Base-by-base conservation (phyloP, 2,329 filamentous ascomycete species). In the Fusarium sp. region DNA sequence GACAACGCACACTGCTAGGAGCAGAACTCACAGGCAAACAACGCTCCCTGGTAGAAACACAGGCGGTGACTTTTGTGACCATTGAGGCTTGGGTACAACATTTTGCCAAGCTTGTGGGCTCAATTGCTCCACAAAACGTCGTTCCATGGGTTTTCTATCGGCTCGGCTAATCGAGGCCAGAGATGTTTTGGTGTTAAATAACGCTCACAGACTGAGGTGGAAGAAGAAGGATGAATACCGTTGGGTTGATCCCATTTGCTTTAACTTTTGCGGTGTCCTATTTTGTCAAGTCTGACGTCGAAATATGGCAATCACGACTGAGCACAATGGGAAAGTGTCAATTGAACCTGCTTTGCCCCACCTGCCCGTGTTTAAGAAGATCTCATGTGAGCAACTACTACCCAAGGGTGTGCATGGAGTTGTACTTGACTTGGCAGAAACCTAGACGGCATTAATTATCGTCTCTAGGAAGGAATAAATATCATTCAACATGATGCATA, bases 61-160 rank as follows among this genome's bases (percentile, higher is more conserved):
- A 41, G 45, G 61, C 60, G 64, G 68, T 65, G 49, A 51, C 67
- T 23, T 49, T 37, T 60, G 54, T 28, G 46, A n/a, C 62, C 62
- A 59, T 53, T 65, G 46, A 61, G 51, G 39, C n/a, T 51, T 53
- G 44, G 41, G 39, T 39, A 50, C 37, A 43, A 19, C 42, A 45
- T 51, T 57, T 52, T 62, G 68, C 68, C 68, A 71, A 71, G 67
- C 39, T 34, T 58, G 51, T 55, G 67, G 68, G 63, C 60, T 50
- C 63, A 48, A 21, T 30, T n/a, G 67, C 42, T 64, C 67, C 68
- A 71, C 68, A 66, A 53, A 57, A 51, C 44, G 55, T 55, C 48
- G 56, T 69, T 66, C 54, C 64, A 64, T 67, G 58, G 62, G 56
- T 50, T 57, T 70, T 70, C 62, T 31, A 49, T 43, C 44, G 41